These are phyloP conservation scores for Tetracladium marchalianum DNA, from an alignment of 495 filamentous ascomycete species.

Conservation along the genomic window DNA sequence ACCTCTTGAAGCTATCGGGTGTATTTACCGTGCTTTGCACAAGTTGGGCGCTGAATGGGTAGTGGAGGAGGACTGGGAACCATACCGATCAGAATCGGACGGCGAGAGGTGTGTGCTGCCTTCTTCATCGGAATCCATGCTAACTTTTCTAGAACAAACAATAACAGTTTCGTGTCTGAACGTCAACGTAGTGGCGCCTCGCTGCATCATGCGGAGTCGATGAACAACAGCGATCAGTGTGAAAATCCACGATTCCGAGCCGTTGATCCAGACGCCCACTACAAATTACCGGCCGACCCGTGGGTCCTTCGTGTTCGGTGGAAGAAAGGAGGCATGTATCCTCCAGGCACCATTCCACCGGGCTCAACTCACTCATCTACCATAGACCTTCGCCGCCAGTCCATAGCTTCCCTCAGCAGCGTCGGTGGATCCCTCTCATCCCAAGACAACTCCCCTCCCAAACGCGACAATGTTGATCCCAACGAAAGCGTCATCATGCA, in stretches of 20 bases:
- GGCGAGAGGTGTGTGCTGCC: conserved; percentile 11
- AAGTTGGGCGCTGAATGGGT: conserved; percentile 86
- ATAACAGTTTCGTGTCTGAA: conserved; percentile 16
- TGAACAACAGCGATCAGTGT: conserved; percentile 14
- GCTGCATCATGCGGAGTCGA: conserved; percentile 23
- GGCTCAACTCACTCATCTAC: conserved; percentile 21
- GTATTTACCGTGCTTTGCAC: conserved; percentile 81
- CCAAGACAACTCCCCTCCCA: conserved; percentile 16
- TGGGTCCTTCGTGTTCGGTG: conserved; percentile 94
- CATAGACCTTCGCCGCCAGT: conserved; percentile 20
- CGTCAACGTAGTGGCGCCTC: conserved; percentile 19
- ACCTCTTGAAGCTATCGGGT: conserved; percentile 84
- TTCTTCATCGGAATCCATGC: background rate
- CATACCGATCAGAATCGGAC: conserved; percentile 2
- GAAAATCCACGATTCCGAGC: conserved; percentile 8
- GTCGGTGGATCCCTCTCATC: conserved; percentile 17
- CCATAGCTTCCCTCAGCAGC: conserved; percentile 25
- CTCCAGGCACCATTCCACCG: conserved; percentile 23
- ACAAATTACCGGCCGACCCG: conserved; percentile 80
- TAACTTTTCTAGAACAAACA: conserved; percentile 9
- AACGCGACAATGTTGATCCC: conserved; percentile 21
- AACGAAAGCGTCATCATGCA: conserved; percentile 66
- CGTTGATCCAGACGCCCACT: conserved; percentile 35
- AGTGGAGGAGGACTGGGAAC: conserved; percentile 42
- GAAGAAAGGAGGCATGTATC: conserved; percentile 59